Percentiles rank a stretch among this genome's conserved stretches.
phyloP scores from a whole-genome alignment of 2,329 filamentous ascomycete genomes.

The Alternaria rosae region DNA sequence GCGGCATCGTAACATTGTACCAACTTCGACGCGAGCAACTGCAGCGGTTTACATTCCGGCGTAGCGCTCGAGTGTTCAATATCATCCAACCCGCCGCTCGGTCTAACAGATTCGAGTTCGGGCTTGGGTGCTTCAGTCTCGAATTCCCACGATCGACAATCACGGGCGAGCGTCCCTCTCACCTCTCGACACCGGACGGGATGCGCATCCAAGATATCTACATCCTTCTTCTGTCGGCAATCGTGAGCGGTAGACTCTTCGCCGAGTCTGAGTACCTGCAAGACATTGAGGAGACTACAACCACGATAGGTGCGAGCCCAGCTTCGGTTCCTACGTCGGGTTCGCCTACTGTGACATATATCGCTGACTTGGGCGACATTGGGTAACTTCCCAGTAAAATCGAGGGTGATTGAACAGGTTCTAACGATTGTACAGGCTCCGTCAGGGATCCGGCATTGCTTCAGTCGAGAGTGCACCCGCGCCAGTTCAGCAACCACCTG shows the following conservation, averaged over 20 bases:
- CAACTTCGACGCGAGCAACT: background rate
- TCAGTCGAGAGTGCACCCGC: background rate
- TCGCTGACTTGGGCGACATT: background rate
- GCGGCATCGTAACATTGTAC: background rate
- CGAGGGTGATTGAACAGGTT: background rate
- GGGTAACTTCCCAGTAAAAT: background rate
- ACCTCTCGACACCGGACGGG: background rate
- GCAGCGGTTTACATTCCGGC: background rate
- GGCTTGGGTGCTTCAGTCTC: background rate
- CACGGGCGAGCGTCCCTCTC: background rate
- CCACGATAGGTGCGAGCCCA: slow-evolving; percentile 9
- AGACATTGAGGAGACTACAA: background rate
- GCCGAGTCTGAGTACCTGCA: background rate
- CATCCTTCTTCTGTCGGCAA: background rate
- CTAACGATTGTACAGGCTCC: slow-evolving; percentile 19
- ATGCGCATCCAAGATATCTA: slow-evolving; percentile 1
- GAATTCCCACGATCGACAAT: background rate
- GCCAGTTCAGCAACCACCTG: slow-evolving; percentile 5
- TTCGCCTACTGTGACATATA: background rate
- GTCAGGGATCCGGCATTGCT: slow-evolving; percentile 17
- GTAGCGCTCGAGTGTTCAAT: background rate
- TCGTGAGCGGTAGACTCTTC: slow-evolving; percentile 1
- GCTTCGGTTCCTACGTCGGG: slow-evolving; percentile 5
- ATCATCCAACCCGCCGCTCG: background rate
- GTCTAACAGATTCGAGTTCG: background rate